Base-by-base conservation (phyloP, 108 stramenopile genomes). In the Nitzschia sp. region DNA sequence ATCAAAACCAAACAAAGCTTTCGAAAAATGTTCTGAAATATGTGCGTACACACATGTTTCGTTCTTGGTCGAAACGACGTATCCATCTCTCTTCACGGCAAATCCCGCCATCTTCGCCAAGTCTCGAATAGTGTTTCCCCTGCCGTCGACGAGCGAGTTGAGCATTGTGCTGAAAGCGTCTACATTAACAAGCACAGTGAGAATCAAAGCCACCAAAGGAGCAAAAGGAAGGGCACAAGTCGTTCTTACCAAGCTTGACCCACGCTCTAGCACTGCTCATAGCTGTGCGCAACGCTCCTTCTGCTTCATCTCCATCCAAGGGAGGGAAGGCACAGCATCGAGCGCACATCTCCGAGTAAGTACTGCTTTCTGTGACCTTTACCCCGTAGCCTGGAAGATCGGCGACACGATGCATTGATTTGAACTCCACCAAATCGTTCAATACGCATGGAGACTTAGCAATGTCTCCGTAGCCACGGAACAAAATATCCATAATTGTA, bases 401-500 rank as follows among this genome's bases (percentile, higher is more conserved):
- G 27, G 11, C 48, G 15, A 15, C 24, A 54, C 74, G 29, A 26
- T 2, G 25, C 18, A 45, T 23, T 15, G 47, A 21, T 33, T 59
- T 75, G 21, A 68, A 36, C 17, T 53, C 45, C 27, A 55, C 26
- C 61, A 75, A 53, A 35, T 75, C 17, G 17, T 63, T 49, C 46
- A 74, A 17, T 25, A 59, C 48, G 21, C 59, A 61, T 23, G 45
- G 30, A 26, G 62, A 6, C 9, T 54, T 38, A 3, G 34, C 47
- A 9, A 47, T 11, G 15, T 56, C 30, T 1, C n/a, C 46, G 46
- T 58, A 31, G 26, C 60, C 59, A 33, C 74, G 59, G 49, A 68
- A 66, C 6, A 68, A 54, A 23, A 46, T 55, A 30, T 75, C 60
- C 66, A 75, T 68, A 34, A 75, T 53, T 30, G 58, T 59, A 35